A percentile compares a stretch with the other conserved stretches of the same genome.
Conservation (phyloP, 192 early-diverging fungal species). For the Geranomyces variabilis region DNA sequence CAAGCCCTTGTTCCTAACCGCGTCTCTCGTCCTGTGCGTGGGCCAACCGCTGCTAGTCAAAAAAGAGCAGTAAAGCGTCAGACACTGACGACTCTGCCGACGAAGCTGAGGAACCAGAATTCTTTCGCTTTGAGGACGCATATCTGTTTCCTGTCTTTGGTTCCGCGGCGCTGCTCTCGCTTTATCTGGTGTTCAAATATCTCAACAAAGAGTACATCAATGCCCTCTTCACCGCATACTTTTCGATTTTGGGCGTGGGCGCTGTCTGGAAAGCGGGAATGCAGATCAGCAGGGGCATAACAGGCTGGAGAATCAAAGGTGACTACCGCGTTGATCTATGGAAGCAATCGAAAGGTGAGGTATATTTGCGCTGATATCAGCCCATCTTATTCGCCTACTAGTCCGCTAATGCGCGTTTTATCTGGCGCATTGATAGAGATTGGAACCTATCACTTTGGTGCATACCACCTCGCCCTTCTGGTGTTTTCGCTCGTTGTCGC, state of each 20-base stretch:
- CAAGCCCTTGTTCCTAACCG: too few species aligned
- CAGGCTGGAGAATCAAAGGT: slow-evolving; percentile 61
- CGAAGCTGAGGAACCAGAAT: slow-evolving; percentile 63
- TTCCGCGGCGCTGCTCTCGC: slow-evolving; percentile 73
- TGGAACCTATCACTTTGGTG: slow-evolving; percentile 52
- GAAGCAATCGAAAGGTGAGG: slow-evolving; percentile 67
- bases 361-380: too few species aligned
- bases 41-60: too few species aligned
- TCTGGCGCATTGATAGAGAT: slow-evolving; percentile 29
- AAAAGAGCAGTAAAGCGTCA: slow-evolving; percentile 15
- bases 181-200: slow-evolving; percentile 88
- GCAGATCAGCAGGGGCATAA: slow-evolving; percentile 53
- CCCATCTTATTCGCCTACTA: too few species aligned
- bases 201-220: slow-evolving; percentile 86
- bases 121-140: slow-evolving; percentile 84
- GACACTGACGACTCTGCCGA: slow-evolving; percentile 55
- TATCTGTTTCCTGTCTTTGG: slow-evolving; percentile 93
- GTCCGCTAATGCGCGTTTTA: too few species aligned
- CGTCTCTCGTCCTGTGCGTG: too few species aligned
- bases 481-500: slow-evolving; percentile 63
- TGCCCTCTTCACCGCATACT: slow-evolving; percentile 80
- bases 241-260: slow-evolving; percentile 76
- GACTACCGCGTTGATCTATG: slow-evolving; percentile 74
- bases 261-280: slow-evolving; percentile 69
- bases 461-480: slow-evolving; percentile 66